phyloP scores from a whole-genome alignment of 352 stramenopile genomes.

The Plasmopara halstedii region DNA sequence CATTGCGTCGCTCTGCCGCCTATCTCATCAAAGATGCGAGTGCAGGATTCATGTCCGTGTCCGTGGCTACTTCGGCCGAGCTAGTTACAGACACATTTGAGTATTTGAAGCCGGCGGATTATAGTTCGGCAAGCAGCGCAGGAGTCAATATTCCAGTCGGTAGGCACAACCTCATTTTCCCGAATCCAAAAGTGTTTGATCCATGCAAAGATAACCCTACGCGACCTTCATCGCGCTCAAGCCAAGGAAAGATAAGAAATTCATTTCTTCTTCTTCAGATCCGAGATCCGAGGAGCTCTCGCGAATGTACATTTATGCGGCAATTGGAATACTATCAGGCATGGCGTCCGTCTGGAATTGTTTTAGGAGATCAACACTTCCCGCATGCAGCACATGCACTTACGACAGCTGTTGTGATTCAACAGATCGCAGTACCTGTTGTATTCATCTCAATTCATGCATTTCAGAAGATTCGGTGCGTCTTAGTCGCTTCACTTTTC shows the following conservation, averaged over 20 bases:
- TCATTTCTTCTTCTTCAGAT: constrained; percentile 24
- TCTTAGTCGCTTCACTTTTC: not conserved
- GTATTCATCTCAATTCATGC: constrained; percentile 38
- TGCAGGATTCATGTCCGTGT: constrained; percentile 48
- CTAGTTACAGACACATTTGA: constrained; percentile 33
- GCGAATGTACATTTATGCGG: constrained; percentile 25
- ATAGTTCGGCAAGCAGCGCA: constrained; percentile 9
- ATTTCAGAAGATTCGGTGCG: constrained; percentile 23
- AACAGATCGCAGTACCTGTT: constrained; percentile 32
- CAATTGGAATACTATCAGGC: constrained; percentile 41
- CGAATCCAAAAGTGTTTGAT: constrained; percentile 19
- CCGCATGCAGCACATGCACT: constrained; percentile 11
- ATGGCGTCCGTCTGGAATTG: constrained; percentile 29
- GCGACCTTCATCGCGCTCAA: constrained; percentile 13
- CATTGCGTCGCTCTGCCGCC: constrained; percentile 25
- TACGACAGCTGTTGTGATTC: constrained; percentile 10
- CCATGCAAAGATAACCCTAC: constrained; percentile 27
- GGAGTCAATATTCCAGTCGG: constrained; percentile 32
- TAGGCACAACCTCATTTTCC: constrained; percentile 31
- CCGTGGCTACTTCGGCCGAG: constrained; percentile 32
- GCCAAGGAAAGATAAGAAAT: constrained; percentile 8
- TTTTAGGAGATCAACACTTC: constrained; percentile 36
- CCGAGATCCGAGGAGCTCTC: constrained; percentile 9
- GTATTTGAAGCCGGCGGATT: constrained; percentile 26
- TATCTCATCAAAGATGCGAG: constrained; percentile 33